Evolutionary conservation across 2,329 filamentous ascomycete species (phyloP), one percentile per base, ranked within the genome.

Genomic region (Stachybotrys elegans): DNA sequence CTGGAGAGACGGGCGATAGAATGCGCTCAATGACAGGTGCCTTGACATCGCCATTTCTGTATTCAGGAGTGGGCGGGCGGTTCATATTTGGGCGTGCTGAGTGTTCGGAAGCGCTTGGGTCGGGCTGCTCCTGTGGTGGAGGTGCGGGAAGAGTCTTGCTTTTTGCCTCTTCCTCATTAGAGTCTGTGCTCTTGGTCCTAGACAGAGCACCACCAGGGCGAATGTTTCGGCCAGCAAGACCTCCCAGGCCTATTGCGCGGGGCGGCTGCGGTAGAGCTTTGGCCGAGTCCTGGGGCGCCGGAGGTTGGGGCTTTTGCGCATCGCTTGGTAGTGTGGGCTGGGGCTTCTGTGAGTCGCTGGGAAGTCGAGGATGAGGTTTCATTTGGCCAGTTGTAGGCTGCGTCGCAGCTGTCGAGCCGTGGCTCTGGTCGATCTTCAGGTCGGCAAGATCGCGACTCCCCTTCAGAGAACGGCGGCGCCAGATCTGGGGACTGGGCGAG

Each of bases 401-500:
- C 19, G 54, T 53, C 29, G 65, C 62, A 16, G 68, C 68, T 5
- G 75, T 77, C 17, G 74, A 78, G 29, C 74, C 73, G 59, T 76
- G 67, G 44, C 71, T 77, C 32, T 61, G 54, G 40, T 69, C 56
- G 43, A 79, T 61, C 47, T 72, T 73, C 41, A 79, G 67, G 45
- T 71, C 68, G 8, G 73, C 59, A 5, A 79, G 65, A 38, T 71
- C 67, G 25, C 73, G 56, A 48, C 60, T 68, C 42, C 66, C 65
- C 55, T 73, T 78, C 21, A 70, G 60, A 13, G 74, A 76, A 37
- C 76, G 70, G 42, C 76, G 67, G 45, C 69, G 68, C 75, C 75
- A 79, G 37, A 70, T 56, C 39, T 69, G 60, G 35, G 58, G 54
- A 22, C 59, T 57, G 22, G 55, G 54, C 20, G 62, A 52, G 14